Evolutionary conservation across 2,329 filamentous ascomycete genomes (phyloP).

Genomic region (Fusarium incarnatum): DNA sequence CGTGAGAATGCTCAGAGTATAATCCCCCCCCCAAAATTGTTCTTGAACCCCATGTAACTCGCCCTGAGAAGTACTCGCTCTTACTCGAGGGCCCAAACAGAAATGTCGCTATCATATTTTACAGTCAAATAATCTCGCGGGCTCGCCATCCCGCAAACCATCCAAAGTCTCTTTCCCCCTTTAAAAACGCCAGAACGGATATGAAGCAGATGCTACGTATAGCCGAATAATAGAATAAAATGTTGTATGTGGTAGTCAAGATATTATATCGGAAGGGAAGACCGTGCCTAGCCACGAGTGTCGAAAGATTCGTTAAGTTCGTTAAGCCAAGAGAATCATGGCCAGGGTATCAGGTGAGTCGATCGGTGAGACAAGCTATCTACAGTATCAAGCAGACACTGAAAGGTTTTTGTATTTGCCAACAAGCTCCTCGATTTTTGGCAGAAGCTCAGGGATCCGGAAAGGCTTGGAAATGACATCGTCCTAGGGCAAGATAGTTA

Average conservation of each 20-base stretch:
- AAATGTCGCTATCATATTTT: constrained; percentile 32
- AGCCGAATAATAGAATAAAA: constrained; percentile 21
- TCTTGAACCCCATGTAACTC: constrained; percentile 7
- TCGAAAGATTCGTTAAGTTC: constrained; percentile 26
- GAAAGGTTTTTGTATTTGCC: constrained; percentile 54
- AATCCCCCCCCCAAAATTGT: not conserved
- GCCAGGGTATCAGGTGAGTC: not conserved
- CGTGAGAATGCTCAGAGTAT: constrained; percentile 18
- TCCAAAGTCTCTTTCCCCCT: constrained; percentile 24
- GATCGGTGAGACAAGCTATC: not conserved
- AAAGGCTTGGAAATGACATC: constrained; percentile 86
- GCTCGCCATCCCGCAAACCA: constrained; percentile 31
- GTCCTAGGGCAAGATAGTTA: constrained; percentile 60
- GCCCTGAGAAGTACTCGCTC: constrained; percentile 1
- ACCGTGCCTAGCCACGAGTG: constrained; percentile 16
- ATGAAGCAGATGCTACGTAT: constrained; percentile 32
- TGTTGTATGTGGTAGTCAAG: constrained; percentile 23
- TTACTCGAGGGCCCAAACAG: constrained; percentile 4
- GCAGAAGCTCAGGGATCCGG: constrained; percentile 75
- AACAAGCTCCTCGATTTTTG: constrained; percentile 72
- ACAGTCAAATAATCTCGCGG: constrained; percentile 19
- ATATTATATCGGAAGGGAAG: constrained; percentile 34
- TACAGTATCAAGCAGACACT: constrained; percentile 30
- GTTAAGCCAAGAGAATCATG: constrained; percentile 6
- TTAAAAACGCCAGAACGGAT: constrained; percentile 37